Base-by-base conservation (phyloP, 208 protist genomes). In the Trypanosomatidae sp. region DNA sequence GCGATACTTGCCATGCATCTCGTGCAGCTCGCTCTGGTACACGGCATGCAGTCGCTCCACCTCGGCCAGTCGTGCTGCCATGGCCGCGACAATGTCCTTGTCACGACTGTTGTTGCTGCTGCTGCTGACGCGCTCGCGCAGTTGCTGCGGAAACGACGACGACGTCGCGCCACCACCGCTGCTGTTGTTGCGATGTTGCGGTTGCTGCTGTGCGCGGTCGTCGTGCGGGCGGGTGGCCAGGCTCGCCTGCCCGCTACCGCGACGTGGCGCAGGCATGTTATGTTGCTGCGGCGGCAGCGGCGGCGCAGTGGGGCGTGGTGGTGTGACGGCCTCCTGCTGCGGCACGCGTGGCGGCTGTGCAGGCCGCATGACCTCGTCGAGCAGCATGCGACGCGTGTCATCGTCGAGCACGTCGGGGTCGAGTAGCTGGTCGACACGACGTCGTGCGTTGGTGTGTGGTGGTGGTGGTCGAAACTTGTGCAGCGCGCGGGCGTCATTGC, bases 391-490 rank as follows among this genome's bases (percentile, higher is more conserved):
- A 0, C 84, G 68, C 21, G 79, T 87, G 3, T 87, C 79, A 23
- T 85, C 80, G 52, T 92, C 84, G 15, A 92, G 69, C 2, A 79
- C 73, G 28, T 92, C 71, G 2, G 76, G 73, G 11, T 72, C 63
- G 13, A 92, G 64, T 25, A 92, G 63, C 27, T 45, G 33, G 38
- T 35, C 27, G 16, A 20, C 23, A 18, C 20, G 20, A 21, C 44
- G 53, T 41, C 52, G 28, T 28, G 28, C 44, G n/a, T n/a, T n/a
- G n/a, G n/a, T n/a, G n/a, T n/a, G n/a, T n/a, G n/a, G n/a, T n/a
- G n/a, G n/a, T n/a, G n/a, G n/a, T 40, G 66, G 50, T 16, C 73
- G 45, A 46, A 76, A 88, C 43, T 73, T 73, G 43, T 77, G 72
- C 24, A 68, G 54, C 3, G 23, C 21, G 6, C 32, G 27, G 18